Evolutionary conservation across 2,329 filamentous ascomycete species (phyloP).

Genomic region (Hypoxylon sp.): DNA sequence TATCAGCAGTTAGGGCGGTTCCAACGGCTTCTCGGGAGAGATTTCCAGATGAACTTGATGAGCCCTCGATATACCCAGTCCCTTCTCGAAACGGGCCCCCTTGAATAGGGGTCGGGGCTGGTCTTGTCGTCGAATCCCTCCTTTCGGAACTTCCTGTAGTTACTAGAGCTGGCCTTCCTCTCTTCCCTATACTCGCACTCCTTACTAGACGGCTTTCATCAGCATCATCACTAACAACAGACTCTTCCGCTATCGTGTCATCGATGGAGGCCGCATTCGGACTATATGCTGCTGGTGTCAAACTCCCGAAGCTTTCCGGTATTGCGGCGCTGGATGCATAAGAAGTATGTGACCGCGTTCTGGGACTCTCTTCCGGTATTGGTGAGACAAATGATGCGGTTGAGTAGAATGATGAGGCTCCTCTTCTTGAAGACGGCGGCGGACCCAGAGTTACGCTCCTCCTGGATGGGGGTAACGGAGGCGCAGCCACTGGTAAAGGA

Average conservation of each 20-base stretch:
- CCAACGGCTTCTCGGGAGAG: conserved; percentile 48
- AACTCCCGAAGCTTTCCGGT: conserved; percentile 74
- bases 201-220: conserved; percentile 71
- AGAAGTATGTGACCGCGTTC: conserved; percentile 70
- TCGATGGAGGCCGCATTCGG: conserved; percentile 65
- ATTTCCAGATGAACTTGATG: conserved; percentile 62
- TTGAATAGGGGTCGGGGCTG: conserved; percentile 57
- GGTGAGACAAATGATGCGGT: conserved; percentile 77
- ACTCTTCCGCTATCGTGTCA: conserved; percentile 63
- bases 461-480: conserved; percentile 54
- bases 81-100: conserved; percentile 57
- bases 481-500: conserved; percentile 59
- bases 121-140: conserved; percentile 50
- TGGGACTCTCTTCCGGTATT: conserved; percentile 78
- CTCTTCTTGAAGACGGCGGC: conserved; percentile 71
- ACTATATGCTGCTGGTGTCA: conserved; percentile 61
- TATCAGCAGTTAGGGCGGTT: conserved; percentile 58
- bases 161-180: conserved; percentile 69
- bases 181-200: conserved; percentile 72
- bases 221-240: conserved; percentile 60
- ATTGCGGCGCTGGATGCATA: conserved; percentile 80
- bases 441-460: conserved; percentile 69
- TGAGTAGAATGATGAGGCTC: conserved; percentile 75
- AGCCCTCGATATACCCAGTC: conserved; percentile 62
- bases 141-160: conserved; percentile 57